Evolutionary conservation across 306 rosid species (phyloP).

Genomic region (Fragaria ananassa): DNA sequence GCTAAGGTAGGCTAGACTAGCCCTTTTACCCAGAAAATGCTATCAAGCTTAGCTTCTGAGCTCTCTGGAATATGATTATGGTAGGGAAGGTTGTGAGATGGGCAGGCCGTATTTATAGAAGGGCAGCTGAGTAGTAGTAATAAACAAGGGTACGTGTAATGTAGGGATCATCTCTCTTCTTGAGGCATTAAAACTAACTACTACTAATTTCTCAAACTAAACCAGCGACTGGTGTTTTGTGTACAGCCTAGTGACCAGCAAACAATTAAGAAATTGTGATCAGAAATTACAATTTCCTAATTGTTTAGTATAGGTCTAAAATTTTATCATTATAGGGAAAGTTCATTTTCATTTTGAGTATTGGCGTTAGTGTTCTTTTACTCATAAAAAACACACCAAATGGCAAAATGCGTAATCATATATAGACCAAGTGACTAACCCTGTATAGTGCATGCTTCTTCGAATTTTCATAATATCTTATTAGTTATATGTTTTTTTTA

Average conservation of each 20-base stretch:
- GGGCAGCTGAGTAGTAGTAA: background rate
- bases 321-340: too few species aligned
- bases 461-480: too few species aligned
- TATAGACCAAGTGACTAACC: too few species aligned
- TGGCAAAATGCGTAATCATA: too few species aligned
- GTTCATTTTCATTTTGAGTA: too few species aligned
- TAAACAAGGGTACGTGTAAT: background rate
- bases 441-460: too few species aligned
- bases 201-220: background rate
- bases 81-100: background rate
- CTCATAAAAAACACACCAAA: too few species aligned
- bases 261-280: too few species aligned
- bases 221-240: background rate
- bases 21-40: slow-evolving; percentile 8
- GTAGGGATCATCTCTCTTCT: background rate
- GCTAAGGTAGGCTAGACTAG: background rate
- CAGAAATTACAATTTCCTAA: too few species aligned
- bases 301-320: too few species aligned
- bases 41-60: slow-evolving; percentile 1
- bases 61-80: background rate
- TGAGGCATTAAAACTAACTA: slow-evolving; percentile 2
- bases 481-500: too few species aligned
- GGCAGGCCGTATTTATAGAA: slow-evolving; percentile 13
- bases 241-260: background rate
- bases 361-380: too few species aligned